phyloP scores from a whole-genome alignment of 2,329 filamentous ascomycete species.

The Colletotrichum sp. region DNA sequence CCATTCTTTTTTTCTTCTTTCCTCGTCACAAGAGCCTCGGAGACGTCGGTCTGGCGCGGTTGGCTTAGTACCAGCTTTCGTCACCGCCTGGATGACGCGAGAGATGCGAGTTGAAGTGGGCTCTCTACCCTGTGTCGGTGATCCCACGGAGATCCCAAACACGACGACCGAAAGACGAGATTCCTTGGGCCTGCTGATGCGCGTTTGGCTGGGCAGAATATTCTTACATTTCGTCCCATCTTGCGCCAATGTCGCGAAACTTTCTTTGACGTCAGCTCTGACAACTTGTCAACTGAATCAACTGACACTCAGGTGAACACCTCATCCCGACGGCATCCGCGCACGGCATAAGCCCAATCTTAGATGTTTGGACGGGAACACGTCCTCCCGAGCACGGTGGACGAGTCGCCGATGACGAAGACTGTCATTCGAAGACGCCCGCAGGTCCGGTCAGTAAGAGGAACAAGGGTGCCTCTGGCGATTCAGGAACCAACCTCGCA shows the following conservation, averaged over 20 bases:
- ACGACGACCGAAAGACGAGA: neutral
- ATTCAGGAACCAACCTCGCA: neutral
- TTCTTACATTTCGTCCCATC: neutral
- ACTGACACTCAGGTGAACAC: neutral
- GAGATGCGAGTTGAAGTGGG: neutral
- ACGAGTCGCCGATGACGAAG: neutral
- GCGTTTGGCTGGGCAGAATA: neutral
- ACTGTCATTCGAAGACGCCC: neutral
- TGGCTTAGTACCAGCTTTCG: neutral
- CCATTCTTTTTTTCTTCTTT: neutral
- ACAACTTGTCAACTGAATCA: slow-evolving; percentile 1
- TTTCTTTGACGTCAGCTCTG: neutral
- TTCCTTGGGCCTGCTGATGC: neutral
- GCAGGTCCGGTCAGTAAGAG: neutral
- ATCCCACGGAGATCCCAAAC: slow-evolving; percentile 16
- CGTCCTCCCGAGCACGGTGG: neutral
- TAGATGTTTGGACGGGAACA: neutral
- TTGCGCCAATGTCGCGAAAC: neutral
- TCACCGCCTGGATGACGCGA: neutral
- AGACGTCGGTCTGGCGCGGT: neutral
- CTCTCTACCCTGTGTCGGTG: neutral
- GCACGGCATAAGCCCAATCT: neutral
- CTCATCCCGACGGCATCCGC: neutral
- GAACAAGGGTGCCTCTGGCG: neutral
- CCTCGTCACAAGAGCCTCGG: neutral